Evolutionary conservation across 257 asterid genomes (phyloP).

Genomic region (Nicotiana benthamiana): DNA sequence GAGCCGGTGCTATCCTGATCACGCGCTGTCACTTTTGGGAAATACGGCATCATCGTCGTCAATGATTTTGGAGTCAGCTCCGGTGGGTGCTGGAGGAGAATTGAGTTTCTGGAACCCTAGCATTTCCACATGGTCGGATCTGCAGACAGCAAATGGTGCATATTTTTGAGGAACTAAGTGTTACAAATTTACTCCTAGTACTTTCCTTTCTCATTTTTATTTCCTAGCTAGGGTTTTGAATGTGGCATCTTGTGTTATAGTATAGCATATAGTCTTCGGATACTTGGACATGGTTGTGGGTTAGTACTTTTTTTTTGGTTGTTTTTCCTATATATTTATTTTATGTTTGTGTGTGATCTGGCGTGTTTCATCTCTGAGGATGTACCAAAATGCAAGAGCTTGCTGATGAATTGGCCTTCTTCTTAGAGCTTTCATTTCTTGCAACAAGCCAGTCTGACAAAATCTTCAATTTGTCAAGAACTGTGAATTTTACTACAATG

Average conservation of each 20-base stretch:
- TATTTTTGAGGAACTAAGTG: slow-evolving; percentile 25
- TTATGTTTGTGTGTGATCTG: not conserved
- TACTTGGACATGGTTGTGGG: not conserved
- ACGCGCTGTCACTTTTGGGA: slow-evolving; percentile 30
- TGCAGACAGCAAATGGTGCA: slow-evolving; percentile 51
- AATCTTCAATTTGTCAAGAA: not conserved
- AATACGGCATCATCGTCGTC: slow-evolving; percentile 32
- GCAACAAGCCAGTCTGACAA: not conserved
- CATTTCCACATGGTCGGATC: slow-evolving; percentile 45
- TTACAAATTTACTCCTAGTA: not conserved
- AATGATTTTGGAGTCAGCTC: slow-evolving; percentile 54
- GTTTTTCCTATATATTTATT: not conserved
- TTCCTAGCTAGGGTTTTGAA: slow-evolving; percentile 17
- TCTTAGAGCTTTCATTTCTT: not conserved
- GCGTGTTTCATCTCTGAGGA: slow-evolving; percentile 6
- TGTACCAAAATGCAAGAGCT: not conserved
- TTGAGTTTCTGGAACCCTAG: slow-evolving; percentile 47
- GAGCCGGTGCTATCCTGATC: slow-evolving; percentile 23
- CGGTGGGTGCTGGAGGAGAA: slow-evolving; percentile 40
- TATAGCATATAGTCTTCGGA: not conserved
- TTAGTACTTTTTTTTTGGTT: not conserved
- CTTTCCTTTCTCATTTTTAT: not conserved
- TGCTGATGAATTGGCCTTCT: not conserved
- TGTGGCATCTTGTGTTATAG: not conserved
- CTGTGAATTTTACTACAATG: not conserved